phyloP scores from a whole-genome alignment of 306 rosid genomes.

The Biancaea sappan region DNA sequence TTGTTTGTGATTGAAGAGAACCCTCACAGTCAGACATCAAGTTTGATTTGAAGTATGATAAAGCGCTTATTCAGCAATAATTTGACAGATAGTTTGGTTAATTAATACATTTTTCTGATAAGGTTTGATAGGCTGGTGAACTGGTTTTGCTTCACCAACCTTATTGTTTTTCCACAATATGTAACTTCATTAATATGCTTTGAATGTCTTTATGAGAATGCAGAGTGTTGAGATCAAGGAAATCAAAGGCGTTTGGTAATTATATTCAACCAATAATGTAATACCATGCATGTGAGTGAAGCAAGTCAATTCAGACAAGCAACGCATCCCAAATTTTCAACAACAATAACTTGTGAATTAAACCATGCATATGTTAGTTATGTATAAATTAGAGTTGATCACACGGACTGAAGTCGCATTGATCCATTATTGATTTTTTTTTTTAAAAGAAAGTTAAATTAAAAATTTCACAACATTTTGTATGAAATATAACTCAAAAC shows the following conservation, averaged over 20 bases:
- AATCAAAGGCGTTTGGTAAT: background rate
- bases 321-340: background rate
- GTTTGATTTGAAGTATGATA: background rate
- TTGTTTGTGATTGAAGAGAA: too few species aligned
- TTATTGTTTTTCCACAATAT: background rate
- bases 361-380: background rate
- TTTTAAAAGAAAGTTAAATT: too few species aligned
- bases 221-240: background rate
- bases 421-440: too few species aligned
- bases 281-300: too few species aligned
- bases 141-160: slow-evolving; percentile 18
- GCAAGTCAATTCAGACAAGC: slow-evolving; percentile 17
- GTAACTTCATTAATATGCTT: background rate
- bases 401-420: too few species aligned
- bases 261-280: too few species aligned
- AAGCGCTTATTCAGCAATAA: background rate
- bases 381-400: too few species aligned
- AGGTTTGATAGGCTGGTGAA: slow-evolving; percentile 5
- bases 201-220: background rate
- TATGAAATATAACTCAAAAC: too few species aligned
- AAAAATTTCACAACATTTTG: too few species aligned
- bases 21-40: background rate
- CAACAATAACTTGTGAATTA: background rate
- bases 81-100: background rate
- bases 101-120: background rate